Base-by-base conservation (phyloP, 2,329 filamentous ascomycete genomes). In the Paraphaeosphaeria minitans region DNA sequence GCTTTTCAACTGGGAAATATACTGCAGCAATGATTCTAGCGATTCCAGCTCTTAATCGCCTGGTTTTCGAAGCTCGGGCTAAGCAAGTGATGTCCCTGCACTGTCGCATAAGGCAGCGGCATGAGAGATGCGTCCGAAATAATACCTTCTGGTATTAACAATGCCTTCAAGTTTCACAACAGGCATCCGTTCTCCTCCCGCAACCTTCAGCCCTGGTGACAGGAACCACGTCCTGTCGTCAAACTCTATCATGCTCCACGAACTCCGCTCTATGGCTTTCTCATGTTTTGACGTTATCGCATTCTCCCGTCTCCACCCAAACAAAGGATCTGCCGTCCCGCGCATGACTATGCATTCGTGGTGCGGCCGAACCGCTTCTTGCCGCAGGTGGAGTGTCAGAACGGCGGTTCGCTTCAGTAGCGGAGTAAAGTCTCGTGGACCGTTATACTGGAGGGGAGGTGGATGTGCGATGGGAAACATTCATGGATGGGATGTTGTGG, bases 361-460 rank as follows among this genome's bases (percentile, higher is more conserved):
- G 37, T 46, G 33, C 41, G 45, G 45, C 27, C 43, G n/a, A 14
- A 16, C 56, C 56, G 56, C 33, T 45, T 56, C 47, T 61, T 58
- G 59, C 53, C 46, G 53, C 56, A 45, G 33, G 47, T 35, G 33
- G 39, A 35, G 59, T 61, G 49, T 54, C 59, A 53, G 47, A 57
- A 53, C 51, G 37, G 33, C 33, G n/a, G 8, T 10, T 21, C 31
- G 53, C 53, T 39, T 55, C n/a, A 19, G 48, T 10, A 27, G 43
- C 19, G 49, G 19, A 43, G 22, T 42, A 14, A 22, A 27, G 39
- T 22, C 14, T 7, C 33, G 21, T 27, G 14, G 14, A 29, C 43
- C 43, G 22, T 4, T 19, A 27, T 29, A 1, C 27, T 27, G 43
- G 22, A 29, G 22, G 43, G 22, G 22, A 27, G 22, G 13, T 29